Conservation (phyloP, 106 monocot species). For the Triglochin maritima region DNA sequence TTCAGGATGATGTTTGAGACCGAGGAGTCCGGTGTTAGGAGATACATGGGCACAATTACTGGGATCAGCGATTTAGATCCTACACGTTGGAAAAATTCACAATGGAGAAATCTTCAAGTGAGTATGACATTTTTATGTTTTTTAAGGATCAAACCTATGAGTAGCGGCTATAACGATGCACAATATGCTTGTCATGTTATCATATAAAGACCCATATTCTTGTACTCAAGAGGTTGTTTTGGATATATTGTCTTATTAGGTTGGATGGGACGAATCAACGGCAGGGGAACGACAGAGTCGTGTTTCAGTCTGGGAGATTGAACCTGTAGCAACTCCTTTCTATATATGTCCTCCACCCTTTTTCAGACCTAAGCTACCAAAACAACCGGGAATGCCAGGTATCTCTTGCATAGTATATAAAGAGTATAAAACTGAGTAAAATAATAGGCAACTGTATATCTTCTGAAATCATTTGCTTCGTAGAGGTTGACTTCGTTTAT, state of each 20-base stretch:
- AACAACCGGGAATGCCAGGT: constrained; percentile 65
- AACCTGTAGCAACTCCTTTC: constrained; percentile 80
- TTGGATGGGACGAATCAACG: constrained; percentile 93
- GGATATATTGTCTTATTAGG: constrained; percentile 21
- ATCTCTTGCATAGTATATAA: background rate
- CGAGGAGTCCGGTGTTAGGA: constrained; percentile 69
- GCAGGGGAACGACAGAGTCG: constrained; percentile 55
- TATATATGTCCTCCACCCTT: constrained; percentile 79
- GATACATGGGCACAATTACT: constrained; percentile 90
- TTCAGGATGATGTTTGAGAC: constrained; percentile 96
- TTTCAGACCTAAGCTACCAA: constrained; percentile 55
- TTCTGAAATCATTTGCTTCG: background rate
- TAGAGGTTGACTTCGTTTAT: background rate
- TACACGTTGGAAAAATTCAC: constrained; percentile 71
- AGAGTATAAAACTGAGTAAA: background rate
- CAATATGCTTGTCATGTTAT: background rate
- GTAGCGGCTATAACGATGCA: background rate
- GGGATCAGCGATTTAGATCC: constrained; percentile 76
- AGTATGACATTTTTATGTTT: background rate
- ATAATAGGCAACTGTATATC: background rate
- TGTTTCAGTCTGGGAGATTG: constrained; percentile 91
- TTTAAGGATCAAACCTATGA: background rate
- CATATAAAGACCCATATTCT: background rate
- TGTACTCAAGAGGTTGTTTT: background rate
- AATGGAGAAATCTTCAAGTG: constrained; percentile 87